Percentiles rank a stretch among this genome's conserved stretches.
Conservation (phyloP, 148 eudicot genomes). For the Persicaria tinctoria region DNA sequence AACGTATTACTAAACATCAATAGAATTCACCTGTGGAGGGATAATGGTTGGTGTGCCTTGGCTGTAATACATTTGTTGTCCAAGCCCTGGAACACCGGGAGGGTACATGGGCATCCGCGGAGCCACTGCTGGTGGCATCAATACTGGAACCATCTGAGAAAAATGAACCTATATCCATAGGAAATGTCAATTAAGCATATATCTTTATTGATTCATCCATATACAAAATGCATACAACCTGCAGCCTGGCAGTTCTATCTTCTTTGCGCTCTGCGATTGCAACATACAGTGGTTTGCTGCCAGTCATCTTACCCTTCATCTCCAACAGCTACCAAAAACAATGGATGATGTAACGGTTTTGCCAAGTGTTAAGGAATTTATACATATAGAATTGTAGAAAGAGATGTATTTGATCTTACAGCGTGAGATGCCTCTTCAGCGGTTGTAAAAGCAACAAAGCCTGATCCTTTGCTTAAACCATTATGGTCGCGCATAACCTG, state of each 20-base stretch:
- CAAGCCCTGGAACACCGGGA: conserved; percentile 80
- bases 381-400: neutral
- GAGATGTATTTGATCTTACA: conserved; percentile 37
- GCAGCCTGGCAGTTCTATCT: conserved; percentile 76
- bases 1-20: neutral
- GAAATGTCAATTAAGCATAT: neutral
- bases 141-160: conserved; percentile 69
- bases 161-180: conserved; percentile 48
- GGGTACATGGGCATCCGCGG: conserved; percentile 81
- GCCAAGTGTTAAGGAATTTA: neutral
- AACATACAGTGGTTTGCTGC: conserved; percentile 80
- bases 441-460: conserved; percentile 84
- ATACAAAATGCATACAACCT: conserved; percentile 35
- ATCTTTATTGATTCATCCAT: too few species aligned
- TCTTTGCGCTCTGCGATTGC: conserved; percentile 88
- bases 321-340: conserved; percentile 48
- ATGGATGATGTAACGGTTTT: neutral
- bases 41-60: conserved; percentile 71
- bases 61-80: conserved; percentile 78
- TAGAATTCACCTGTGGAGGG: conserved; percentile 52
- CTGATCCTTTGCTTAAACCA: conserved; percentile 85
- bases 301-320: conserved; percentile 86
- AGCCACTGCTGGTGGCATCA: conserved; percentile 54
- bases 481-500: conserved; percentile 84
- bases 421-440: conserved; percentile 91